phyloP scores from a whole-genome alignment of 495 filamentous ascomycete genomes.

The Neurospora sp. region DNA sequence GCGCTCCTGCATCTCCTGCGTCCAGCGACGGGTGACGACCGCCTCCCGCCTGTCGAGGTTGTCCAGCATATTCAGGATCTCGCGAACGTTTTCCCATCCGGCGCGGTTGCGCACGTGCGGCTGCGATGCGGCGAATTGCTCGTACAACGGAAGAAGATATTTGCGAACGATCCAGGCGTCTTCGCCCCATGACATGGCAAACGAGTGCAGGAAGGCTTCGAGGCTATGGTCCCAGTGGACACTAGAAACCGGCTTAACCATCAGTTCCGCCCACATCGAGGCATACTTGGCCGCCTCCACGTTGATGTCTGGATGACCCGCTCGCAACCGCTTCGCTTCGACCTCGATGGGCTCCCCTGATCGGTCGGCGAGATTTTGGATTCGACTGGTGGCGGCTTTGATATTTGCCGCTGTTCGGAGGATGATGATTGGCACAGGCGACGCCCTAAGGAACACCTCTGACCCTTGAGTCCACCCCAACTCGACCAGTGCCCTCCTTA shows the following conservation, averaged over 20 bases:
- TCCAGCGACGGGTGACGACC: constrained; percentile 39
- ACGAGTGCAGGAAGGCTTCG: constrained; percentile 52
- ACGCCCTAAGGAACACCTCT: constrained; percentile 46
- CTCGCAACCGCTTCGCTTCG: constrained; percentile 28
- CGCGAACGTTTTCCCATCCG: constrained; percentile 18
- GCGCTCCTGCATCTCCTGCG: constrained; percentile 20
- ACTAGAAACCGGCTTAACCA: constrained; percentile 43
- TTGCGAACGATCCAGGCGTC: constrained; percentile 58
- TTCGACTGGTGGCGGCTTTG: constrained; percentile 35
- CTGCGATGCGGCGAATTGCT: constrained; percentile 17
- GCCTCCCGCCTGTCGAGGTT: constrained; percentile 52
- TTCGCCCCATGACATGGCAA: constrained; percentile 57
- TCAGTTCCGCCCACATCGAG: constrained; percentile 62
- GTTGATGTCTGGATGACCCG: constrained; percentile 35
- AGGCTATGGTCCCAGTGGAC: constrained; percentile 37
- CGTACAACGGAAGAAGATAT: constrained; percentile 51
- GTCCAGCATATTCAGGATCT: constrained; percentile 48
- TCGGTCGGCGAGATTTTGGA: constrained; percentile 11
- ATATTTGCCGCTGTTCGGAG: constrained; percentile 76
- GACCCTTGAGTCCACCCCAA: constrained; percentile 52
- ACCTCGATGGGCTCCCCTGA: neutral
- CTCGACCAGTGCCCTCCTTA: constrained; percentile 50
- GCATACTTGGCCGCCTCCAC: constrained; percentile 62
- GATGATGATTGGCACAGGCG: constrained; percentile 54
- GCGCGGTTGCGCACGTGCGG: constrained; percentile 3